Evolutionary conservation across 306 rosid genomes (phyloP), one percentile per base, ranked within the genome.

Genomic region (Cucurbita moschata): DNA sequence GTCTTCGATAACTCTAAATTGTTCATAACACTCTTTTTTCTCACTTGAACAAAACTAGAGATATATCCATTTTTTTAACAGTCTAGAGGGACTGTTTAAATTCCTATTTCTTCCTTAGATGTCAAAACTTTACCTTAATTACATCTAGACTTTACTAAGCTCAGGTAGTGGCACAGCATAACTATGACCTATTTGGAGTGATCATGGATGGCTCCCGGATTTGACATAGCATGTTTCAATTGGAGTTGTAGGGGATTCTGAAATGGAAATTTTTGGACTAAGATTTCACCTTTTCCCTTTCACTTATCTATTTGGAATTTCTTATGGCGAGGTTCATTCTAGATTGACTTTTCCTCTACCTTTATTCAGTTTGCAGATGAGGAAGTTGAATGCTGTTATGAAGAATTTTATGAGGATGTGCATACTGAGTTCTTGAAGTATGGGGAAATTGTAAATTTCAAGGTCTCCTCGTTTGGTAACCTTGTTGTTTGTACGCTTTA

Each of bases 361-460:
- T 77, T 64, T 49, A 81, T 84, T 75, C 97, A 94, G 97, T 83
- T 82, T 77, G 87, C 90, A 23, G 98, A 94, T 74, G 98, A 94
- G 82, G 98, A 94, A 88, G 78, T 94, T 72, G 96, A 87, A 49
- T 58, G 78, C 65, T 80, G 86, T 75, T 94, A 80, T 81, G 94
- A 94, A 82, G 98, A 90, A 80, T 94, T 94, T 84, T 94, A 90
- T 42, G 96, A 90, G 76, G 98, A 94, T 83, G 98, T 94, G 82
- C 98, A 94, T 83, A 94, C 96, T n/a, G 97, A 94, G 82, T 90
- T 94, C 81, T 83, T 85, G 80, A 94, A 89, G 83, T 90, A 86
- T 74, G 98, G 98, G 57, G 96, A 94, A 87, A 90, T 94, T 81
- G 82, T 89, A 66, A 94, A 90, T 87, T 94, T 94, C 83, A 94